Conservation (phyloP, 768 basidiomycete genomes). For the Kwoniella newhampshirensis region DNA sequence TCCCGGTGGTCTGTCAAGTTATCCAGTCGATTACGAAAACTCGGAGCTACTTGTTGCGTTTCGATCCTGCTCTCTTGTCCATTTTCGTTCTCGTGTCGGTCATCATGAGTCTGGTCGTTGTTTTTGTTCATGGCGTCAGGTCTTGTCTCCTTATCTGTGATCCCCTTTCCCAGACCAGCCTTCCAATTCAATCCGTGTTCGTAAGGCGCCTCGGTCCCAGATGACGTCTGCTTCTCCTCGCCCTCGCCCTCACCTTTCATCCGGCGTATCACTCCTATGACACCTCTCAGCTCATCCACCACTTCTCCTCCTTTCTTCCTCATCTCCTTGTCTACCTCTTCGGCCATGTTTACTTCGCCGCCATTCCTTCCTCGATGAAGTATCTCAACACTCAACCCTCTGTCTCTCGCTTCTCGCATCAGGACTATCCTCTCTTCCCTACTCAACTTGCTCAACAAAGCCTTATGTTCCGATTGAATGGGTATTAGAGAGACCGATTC, state of each 20-base stretch:
- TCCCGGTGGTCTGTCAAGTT: too few relatives aligned
- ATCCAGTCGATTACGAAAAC: too few relatives aligned
- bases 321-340: slow-evolving; percentile 4
- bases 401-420: slow-evolving; percentile 30
- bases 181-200: not conserved
- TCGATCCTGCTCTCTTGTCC: too few relatives aligned
- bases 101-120: not conserved
- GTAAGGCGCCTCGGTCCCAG: not conserved
- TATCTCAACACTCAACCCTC: slow-evolving; percentile 24
- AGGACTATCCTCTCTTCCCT: slow-evolving; percentile 43
- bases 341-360: not conserved
- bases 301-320: slow-evolving; percentile 10
- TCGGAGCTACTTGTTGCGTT: too few relatives aligned
- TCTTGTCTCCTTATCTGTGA: not conserved
- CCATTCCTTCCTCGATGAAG: slow-evolving; percentile 1
- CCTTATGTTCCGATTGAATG: slow-evolving; percentile 2
- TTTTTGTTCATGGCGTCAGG: not conserved
- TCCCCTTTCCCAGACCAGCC: not conserved
- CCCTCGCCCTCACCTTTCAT: slow-evolving; percentile 12
- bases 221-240: not conserved
- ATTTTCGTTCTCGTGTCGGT: not conserved
- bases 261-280: slow-evolving; percentile 15
- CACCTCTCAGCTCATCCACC: slow-evolving; percentile 17
- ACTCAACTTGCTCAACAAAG: slow-evolving; percentile 18
- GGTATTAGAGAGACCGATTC: slow-evolving; percentile 16